phyloP scores from a whole-genome alignment of 2,329 filamentous ascomycete genomes.

The Ascomycota sp. region DNA sequence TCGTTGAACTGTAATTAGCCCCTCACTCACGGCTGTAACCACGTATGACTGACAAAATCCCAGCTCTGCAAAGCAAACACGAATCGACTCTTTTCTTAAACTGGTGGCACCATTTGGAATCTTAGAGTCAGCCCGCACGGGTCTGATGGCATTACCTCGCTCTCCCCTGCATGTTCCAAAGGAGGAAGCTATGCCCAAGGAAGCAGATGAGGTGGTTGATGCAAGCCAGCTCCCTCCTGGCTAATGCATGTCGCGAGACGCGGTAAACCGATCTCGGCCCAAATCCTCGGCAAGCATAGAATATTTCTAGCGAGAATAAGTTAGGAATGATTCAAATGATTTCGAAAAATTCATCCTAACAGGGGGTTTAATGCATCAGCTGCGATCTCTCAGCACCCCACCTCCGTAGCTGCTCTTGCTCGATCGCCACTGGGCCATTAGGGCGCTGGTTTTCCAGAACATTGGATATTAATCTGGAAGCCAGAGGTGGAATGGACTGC shows the following conservation, averaged over 20 bases:
- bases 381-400: no score
- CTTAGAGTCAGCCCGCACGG: constrained; percentile 82
- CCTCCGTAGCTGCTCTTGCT: no score
- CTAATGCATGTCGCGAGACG: constrained; percentile 18
- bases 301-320: no score
- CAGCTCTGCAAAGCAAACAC: constrained; percentile 72
- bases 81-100: constrained; percentile 96
- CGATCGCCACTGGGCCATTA: no score
- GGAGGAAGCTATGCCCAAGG: constrained; percentile 51
- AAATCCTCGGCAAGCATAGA: no score
- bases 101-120: constrained; percentile 86
- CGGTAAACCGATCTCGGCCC: no score
- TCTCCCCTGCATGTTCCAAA: constrained; percentile 61
- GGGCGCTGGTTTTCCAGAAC: no score
- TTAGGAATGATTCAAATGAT: no score
- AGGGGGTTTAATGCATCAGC: no score
- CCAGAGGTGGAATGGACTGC: no score
- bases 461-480: no score
- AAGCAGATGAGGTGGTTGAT: constrained; percentile 86
- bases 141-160: constrained; percentile 86
- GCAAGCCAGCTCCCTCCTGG: constrained; percentile 82
- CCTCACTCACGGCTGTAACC: not conserved
- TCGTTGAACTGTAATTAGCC: constrained; percentile 69
- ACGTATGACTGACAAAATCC: constrained; percentile 5
- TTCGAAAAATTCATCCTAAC: no score